Conservation (phyloP, 129 eudicot genomes). For the Lactuca saligna region DNA sequence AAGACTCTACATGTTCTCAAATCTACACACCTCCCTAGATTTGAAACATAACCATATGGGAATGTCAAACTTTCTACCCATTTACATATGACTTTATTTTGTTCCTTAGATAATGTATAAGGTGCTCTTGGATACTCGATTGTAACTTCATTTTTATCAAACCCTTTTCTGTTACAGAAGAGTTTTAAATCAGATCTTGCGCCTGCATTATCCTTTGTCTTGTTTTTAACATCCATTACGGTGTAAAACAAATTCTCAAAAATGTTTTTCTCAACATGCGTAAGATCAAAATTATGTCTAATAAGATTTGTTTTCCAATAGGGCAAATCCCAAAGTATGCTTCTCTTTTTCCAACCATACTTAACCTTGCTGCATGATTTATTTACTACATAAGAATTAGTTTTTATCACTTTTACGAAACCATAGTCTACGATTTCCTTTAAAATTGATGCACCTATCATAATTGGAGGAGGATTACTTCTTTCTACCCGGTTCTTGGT, state of each 20-base stretch:
- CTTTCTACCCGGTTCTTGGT: neutral
- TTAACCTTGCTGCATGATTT: constrained; percentile 11
- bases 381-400: constrained; percentile 28
- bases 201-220: constrained; percentile 21
- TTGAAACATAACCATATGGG: no score
- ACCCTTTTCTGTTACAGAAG: neutral
- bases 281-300: no score
- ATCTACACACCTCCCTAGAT: neutral
- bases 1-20: constrained; percentile 16
- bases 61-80: neutral
- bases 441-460: neutral
- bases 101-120: no score
- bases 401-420: neutral
- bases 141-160: neutral
- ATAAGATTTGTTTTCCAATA: no score
- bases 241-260: no score
- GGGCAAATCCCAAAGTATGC: no score
- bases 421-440: neutral
- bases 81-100: neutral
- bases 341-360: no score
- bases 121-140: no score
- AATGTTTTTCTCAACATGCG: no score
- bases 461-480: neutral
- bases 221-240: no score
- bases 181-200: neutral